Base-by-base conservation (phyloP, 2,329 filamentous ascomycete genomes). In the Calonectria montana region DNA sequence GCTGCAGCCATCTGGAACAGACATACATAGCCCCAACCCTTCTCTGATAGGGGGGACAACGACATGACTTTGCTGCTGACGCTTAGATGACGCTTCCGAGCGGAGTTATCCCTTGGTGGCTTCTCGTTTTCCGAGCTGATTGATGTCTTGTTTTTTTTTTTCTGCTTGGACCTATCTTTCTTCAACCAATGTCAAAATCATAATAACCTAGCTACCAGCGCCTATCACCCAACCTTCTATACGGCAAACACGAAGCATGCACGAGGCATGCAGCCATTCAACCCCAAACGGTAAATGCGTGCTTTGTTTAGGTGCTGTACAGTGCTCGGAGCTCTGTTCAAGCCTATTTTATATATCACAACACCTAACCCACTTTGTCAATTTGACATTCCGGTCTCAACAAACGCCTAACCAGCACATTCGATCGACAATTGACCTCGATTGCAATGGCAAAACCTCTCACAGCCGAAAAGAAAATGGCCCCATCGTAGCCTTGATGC, bases 161-260 rank as follows among this genome's bases (percentile, higher is more conserved):
- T 3, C 47, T 21, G 12, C 18, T 23, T 18, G 21, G 45, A 12
- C 9, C 5, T 5, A 9, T 31, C 21, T 27, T 12, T 23, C n/a
- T 48, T 6, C n/a, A 48, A 15, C 45, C n/a, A 27, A 25, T 6
- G 47, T 57, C 53, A 31, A 25, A 35, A 35, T 37, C 29, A 35
- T 18, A 57, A 35, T 18, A 57, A 23, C 12, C 29, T n/a, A 31
- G 27, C 50, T 55, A n/a, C 29, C 53, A 12, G 29, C 53, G 29
- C 53, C 53, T 57, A 57, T 61, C 57, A 37, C 43, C 39, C 43
- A 43, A 47, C 31, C 45, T 65, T 65, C 62, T 65, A 29, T 65
- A 35, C 31, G 45, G 15, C 23, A 53, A 8, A 12, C 18, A 37
- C 10, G n/a, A n/a, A n/a, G n/a, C n/a, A n/a, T n/a, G n/a, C n/a